Conservation (phyloP, 2,329 filamentous ascomycete genomes). For the Hawksworthiomyces lignivorus region DNA sequence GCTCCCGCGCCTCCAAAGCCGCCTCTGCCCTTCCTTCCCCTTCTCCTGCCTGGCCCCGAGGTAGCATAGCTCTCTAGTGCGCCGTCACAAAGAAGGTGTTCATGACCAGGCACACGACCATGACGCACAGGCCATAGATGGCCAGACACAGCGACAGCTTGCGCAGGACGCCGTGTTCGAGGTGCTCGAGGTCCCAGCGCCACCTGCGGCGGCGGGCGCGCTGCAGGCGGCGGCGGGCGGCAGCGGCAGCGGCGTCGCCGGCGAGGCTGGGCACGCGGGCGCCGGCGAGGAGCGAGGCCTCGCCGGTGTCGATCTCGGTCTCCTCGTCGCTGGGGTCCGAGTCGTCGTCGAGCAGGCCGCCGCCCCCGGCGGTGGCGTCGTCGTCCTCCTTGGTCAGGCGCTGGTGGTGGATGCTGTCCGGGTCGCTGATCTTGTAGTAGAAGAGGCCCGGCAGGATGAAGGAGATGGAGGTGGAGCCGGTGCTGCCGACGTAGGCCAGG, state of each 20-base stretch:
- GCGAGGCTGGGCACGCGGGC: conserved; percentile 38
- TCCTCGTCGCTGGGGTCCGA: conserved; percentile 33
- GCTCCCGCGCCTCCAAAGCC: too few relatives aligned
- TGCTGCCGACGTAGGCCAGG: conserved; percentile 89
- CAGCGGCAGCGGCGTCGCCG: conserved; percentile 23
- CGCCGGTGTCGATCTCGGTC: conserved; percentile 26
- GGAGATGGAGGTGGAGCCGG: conserved; percentile 88
- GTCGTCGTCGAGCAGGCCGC: too few relatives aligned
- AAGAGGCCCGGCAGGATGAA: conserved; percentile 95
- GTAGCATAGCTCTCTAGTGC: too few relatives aligned
- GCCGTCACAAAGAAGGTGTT: conserved; percentile 72
- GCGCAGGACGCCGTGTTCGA: conserved; percentile 60
- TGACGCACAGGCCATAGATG: conserved; percentile 78
- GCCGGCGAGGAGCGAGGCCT: conserved; percentile 34
- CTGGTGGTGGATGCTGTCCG: conserved; percentile 80
- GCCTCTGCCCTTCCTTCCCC: too few relatives aligned
- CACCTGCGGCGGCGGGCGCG: conserved; percentile 46
- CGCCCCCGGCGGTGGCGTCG: conserved; percentile 44
- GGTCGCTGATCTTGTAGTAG: conserved; percentile 96
- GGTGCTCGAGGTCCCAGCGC: conserved; percentile 53
- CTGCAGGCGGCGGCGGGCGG: conserved; percentile 31
- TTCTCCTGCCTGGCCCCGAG: too few relatives aligned
- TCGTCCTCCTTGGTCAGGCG: conserved; percentile 86
- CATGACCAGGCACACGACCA: conserved; percentile 78
- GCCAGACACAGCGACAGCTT: conserved; percentile 67